Percentiles rank a stretch among this genome's conserved stretches.
Conservation (phyloP, 2,329 filamentous ascomycete species). For the Ascochyta pisi region DNA sequence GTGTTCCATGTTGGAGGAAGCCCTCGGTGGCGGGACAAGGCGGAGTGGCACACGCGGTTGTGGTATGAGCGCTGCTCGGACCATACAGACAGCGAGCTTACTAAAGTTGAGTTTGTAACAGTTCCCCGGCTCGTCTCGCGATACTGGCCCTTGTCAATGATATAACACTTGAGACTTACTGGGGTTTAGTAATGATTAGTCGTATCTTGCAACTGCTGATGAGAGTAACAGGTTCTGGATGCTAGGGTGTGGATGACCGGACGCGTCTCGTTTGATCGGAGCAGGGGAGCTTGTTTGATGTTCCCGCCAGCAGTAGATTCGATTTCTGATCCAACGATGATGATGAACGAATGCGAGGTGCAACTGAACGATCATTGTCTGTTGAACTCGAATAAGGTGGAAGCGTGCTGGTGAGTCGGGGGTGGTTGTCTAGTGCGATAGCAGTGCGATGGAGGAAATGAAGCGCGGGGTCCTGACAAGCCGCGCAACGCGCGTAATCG, state of each 20-base stretch:
- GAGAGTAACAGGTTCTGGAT: constrained; percentile 11
- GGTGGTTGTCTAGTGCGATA: neutral
- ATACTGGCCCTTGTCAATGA: too few relatives aligned
- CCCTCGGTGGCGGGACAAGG: constrained; percentile 4
- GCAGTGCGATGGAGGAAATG: neutral
- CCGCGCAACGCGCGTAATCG: constrained; percentile 1
- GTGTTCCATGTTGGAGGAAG: neutral
- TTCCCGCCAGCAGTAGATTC: constrained; percentile 11
- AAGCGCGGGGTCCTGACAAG: neutral
- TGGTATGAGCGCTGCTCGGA: constrained; percentile 5
- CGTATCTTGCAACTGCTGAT: constrained; percentile 2
- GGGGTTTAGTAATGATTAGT: neutral
- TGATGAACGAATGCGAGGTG: neutral
- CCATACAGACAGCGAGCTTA: neutral
- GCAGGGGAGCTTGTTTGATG: constrained; percentile 22
- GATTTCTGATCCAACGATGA: neutral
- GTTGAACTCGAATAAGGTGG: too few relatives aligned
- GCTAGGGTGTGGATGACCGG: constrained; percentile 15
- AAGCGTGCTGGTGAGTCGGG: neutral
- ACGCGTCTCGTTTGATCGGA: constrained; percentile 18
- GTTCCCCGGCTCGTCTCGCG: too few relatives aligned
- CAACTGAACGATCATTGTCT: too few relatives aligned
- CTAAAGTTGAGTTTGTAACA: too few relatives aligned
- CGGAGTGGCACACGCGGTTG: neutral
- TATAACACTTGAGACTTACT: too few relatives aligned